Percentiles rank a stretch among this genome's conserved stretches.
Evolutionary conservation across 2,329 filamentous ascomycete genomes (phyloP).

Genomic region (Pezicula carpinea): DNA sequence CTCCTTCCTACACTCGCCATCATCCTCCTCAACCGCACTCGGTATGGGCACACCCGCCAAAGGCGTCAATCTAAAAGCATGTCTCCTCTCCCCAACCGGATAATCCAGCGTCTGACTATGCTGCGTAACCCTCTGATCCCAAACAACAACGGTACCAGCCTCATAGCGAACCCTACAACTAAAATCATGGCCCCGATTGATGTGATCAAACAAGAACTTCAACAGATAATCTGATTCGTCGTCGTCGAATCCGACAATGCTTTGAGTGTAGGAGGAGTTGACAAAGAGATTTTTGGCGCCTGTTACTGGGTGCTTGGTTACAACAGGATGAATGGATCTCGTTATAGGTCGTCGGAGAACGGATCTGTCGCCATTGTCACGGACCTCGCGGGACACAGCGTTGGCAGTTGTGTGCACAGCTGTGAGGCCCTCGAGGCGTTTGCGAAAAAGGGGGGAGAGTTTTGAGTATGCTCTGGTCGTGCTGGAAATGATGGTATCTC

Average conservation of each 20-base stretch:
- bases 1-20: slow-evolving; percentile 17
- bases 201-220: slow-evolving; percentile 68
- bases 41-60: slow-evolving; percentile 23
- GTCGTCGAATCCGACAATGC: slow-evolving; percentile 36
- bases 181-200: slow-evolving; percentile 65
- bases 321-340: slow-evolving; percentile 65
- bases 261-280: slow-evolving; percentile 69
- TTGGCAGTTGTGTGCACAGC: slow-evolving; percentile 61
- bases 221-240: slow-evolving; percentile 74
- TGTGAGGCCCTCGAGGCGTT: slow-evolving; percentile 70
- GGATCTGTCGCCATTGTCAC: slow-evolving; percentile 58
- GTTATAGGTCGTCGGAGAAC: slow-evolving; percentile 73
- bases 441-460: slow-evolving; percentile 69
- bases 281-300: slow-evolving; percentile 78
- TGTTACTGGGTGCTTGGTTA: slow-evolving; percentile 73
- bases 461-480: slow-evolving; percentile 72
- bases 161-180: slow-evolving; percentile 72
- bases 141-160: slow-evolving; percentile 70
- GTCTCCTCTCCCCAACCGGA: slow-evolving; percentile 19
- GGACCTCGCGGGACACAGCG: slow-evolving; percentile 70
- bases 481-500: slow-evolving; percentile 77
- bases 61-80: slow-evolving; percentile 23
- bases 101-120: slow-evolving; percentile 20
- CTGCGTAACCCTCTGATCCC: slow-evolving; percentile 59
- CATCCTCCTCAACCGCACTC: slow-evolving; percentile 20